Evolutionary conservation across 257 asterid species (phyloP), one percentile per base, ranked within the genome.

Genomic region (Solanum chiquidenum): DNA sequence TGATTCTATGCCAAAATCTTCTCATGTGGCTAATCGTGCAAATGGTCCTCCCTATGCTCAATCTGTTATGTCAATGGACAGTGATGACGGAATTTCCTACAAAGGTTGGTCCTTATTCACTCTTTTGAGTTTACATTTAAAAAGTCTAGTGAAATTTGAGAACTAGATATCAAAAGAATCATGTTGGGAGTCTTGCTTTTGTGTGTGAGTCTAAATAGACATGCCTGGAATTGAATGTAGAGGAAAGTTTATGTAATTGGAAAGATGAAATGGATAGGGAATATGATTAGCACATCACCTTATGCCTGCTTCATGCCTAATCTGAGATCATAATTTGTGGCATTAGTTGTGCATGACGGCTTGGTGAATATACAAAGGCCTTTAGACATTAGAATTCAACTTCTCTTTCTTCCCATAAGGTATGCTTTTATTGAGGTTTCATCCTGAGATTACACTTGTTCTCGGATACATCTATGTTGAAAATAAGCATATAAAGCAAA

Each of bases 1-100:
- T 80, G 98, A 96, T 90, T 92, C 97, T 29, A 20, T 91, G 91
- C 94, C 94, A 83, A 95, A 93, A 91, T 93, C 95, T 86, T 86
- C 98, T 88, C 95, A 94, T 87, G 95, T 88, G 75, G 90, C 94
- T 84, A 96, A 90, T 86, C 95, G 93, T 89, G 84, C 95, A 71
- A 94, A 91, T 88, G 96, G 93, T 83, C 98, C 98, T 76, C 93
- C 98, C 25, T 94, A 94, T 92, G 95, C 91, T 87, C 98, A 94
- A 90, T 88, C 98, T 29, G 86, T 91, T 88, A 86, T 92, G 90
- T 90, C 98, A 52, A 90, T 94, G 94, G 98, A 96, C 88, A 90
- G 90, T 88, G 98, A 97, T 90, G 99, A 96, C 89, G 99, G 98
- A 86, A 93, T 97, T 92, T 90, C 99, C 69, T 94, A 89, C 88